phyloP scores from a whole-genome alignment of 352 stramenopile species.

The Pythium phragmitis region DNA sequence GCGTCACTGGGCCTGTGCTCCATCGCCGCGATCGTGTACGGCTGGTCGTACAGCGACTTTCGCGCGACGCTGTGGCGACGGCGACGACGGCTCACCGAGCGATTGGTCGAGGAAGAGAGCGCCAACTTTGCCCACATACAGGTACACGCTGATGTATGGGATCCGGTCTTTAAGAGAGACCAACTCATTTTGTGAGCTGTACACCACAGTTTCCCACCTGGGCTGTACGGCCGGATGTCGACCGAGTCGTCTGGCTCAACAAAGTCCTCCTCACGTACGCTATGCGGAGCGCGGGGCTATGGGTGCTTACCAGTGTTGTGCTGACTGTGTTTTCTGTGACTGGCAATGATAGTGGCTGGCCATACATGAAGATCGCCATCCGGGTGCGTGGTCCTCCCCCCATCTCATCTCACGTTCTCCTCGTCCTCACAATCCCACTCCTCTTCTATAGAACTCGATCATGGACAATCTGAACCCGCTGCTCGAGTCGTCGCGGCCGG shows the following conservation, averaged over 20 bases:
- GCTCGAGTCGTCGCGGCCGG: slow-evolving; percentile 53
- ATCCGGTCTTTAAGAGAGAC: too few species aligned
- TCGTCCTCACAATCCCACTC: neutral
- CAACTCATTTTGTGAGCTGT: neutral
- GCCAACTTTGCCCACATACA: slow-evolving; percentile 35
- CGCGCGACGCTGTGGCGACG: slow-evolving; percentile 33
- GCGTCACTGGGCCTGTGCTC: slow-evolving; percentile 42
- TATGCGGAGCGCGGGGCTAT: slow-evolving; percentile 16
- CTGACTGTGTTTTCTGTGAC: slow-evolving; percentile 1
- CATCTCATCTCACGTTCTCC: neutral
- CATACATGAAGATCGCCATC: slow-evolving; percentile 75
- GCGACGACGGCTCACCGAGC: slow-evolving; percentile 26
- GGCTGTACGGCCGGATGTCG: slow-evolving; percentile 58
- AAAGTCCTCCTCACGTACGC: slow-evolving; percentile 49
- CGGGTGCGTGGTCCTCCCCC: slow-evolving; percentile 31
- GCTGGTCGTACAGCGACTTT: slow-evolving; percentile 61
- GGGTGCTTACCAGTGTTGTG: neutral
- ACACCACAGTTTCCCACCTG: slow-evolving; percentile 44
- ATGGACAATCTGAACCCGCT: slow-evolving; percentile 57
- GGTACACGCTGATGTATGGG: slow-evolving; percentile 4
- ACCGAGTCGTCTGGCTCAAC: slow-evolving; percentile 80
- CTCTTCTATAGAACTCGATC: slow-evolving; percentile 55
- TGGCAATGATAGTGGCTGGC: slow-evolving; percentile 46
- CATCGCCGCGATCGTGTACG: slow-evolving; percentile 40
- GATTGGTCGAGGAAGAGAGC: slow-evolving; percentile 28